Base-by-base conservation (phyloP, 441 rosid genomes). In the Gossypium davidsonii region DNA sequence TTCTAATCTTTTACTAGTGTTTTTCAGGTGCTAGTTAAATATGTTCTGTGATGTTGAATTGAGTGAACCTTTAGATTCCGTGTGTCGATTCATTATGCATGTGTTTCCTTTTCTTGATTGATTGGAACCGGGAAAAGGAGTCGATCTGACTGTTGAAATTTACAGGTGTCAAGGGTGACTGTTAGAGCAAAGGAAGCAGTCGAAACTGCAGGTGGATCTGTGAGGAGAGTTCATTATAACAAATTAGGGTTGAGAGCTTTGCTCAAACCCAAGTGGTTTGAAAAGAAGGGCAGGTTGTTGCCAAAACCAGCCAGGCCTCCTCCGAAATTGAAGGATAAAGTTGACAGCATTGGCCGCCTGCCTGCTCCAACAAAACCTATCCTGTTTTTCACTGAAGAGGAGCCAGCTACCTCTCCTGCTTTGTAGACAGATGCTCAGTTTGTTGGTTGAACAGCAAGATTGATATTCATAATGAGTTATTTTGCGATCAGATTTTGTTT, bases 191-290 rank as follows among this genome's bases (percentile, higher is more conserved):
- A 92, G 83, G 88, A 83, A 81, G 87, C 88, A 37, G 94, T 92
- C 37, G 98, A 94, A 87, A 90, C 96, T 42, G 86, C 92, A 0
- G 99, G 98, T 17, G 99, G 99, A 12, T 80, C 98, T 3, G 94
- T 92, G 56, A 85, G 97, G 82, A 85, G 87, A 82, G 98, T 92
- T 74, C 85, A 94, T 79, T 94, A 92, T 88, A 91, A 92, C 88
- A 83, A 90, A 76, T 76, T 94, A 85, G 97, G 98, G 0, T 84
- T 91, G 9, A 83, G 82, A 72, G 98, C 99, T 67, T 80, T 92
- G 83, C 81, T 92, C 14, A 91, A 90, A 80, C 99, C 98, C 0
- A 97, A 94, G 67, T 94, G 98, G 97, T 92, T 94, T 63, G 97
- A 89, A 80, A 94, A 94, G 93, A 92, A 94, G 80, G 97, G 97